Evolutionary conservation across 75 land plant genomes (phyloP).

Genomic region (Larix kaempferi): DNA sequence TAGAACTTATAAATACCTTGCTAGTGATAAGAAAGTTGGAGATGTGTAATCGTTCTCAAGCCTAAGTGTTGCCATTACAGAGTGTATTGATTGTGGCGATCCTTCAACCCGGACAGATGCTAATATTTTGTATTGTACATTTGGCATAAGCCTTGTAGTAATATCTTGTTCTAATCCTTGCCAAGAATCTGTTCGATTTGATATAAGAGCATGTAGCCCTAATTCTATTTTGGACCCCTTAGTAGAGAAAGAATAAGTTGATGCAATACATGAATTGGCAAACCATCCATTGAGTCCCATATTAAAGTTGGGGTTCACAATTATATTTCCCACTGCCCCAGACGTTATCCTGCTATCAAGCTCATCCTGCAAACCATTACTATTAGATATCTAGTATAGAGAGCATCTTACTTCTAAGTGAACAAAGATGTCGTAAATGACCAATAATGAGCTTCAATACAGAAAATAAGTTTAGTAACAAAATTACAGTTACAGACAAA

Average conservation of each 20-base stretch:
- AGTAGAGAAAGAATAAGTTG: constrained; percentile 20
- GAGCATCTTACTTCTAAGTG: too few species aligned
- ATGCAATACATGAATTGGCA: constrained; percentile 41
- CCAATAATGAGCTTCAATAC: background rate
- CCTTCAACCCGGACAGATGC: constrained; percentile 24
- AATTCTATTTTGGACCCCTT: constrained; percentile 8
- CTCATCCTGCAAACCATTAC: background rate
- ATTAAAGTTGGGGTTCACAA: constrained; percentile 46
- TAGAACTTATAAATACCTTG: constrained; percentile 23
- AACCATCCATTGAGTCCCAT: constrained; percentile 42
- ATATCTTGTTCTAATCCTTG: constrained; percentile 49
- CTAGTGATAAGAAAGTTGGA: constrained; percentile 30
- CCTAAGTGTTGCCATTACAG: constrained; percentile 31
- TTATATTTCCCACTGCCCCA: constrained; percentile 26
- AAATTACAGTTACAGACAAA: background rate
- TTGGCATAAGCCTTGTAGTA: constrained; percentile 23
- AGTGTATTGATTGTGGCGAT: background rate
- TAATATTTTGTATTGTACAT: constrained; percentile 21
- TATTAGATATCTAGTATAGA: background rate
- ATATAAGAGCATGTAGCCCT: constrained; percentile 6
- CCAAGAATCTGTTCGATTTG: constrained; percentile 26
- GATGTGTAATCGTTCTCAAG: constrained; percentile 17
- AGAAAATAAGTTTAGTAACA: background rate
- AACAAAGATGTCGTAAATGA: background rate
- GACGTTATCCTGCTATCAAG: background rate